Evolutionary conservation across 176 grass and related monocot species (phyloP), one percentile per base, ranked within the genome.

Genomic region (Oryza glumipatula): DNA sequence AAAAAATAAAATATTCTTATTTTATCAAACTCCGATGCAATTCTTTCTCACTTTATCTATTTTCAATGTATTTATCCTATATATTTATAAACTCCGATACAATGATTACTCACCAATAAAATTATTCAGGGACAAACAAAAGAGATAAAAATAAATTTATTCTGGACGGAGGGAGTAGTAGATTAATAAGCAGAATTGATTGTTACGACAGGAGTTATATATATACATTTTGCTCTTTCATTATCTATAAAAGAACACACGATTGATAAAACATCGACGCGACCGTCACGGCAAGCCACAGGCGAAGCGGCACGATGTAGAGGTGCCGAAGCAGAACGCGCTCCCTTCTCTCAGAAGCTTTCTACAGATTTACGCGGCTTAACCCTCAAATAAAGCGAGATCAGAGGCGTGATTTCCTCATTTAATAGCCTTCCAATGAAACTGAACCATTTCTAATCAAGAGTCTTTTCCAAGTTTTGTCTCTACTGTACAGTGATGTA

Each of bases 341-440:
- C 52, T 66, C 41, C 56, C 70, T 74, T 83, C 17, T 7, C 22
- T 36, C 41, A 13, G 16, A 83, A 49, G 70, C 33, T 74, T 10
- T 9, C 43, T 14, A 7, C 58, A 23, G n/a, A 7, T 63, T 11
- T 63, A 23, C 7, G 23, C 21, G 60, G 26, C 70, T 15, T n/a
- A 43, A 21, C 24, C 41, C 51, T n/a, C 36, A 8, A 43, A 22
- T 36, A 8, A 43, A 22, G 70, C 45, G 80, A 48, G 33, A 48
- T 35, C 6, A 16, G 12, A 35, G 56, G 14, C 51, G 48, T 3
- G 67, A 47, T 26, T 17, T 72, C 4, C 38, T 72, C 66, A 11
- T 64, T 33, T 19, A 64, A 36, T 78, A 71, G 49, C 13, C 32
- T 36, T 38, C 19, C 17, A 24, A 64, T 41, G 51, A 16, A 24